A percentile compares a stretch with the other conserved stretches of the same genome.
Evolutionary conservation across 495 filamentous ascomycete genomes (phyloP).

Genomic region (Penicillium nucicola): DNA sequence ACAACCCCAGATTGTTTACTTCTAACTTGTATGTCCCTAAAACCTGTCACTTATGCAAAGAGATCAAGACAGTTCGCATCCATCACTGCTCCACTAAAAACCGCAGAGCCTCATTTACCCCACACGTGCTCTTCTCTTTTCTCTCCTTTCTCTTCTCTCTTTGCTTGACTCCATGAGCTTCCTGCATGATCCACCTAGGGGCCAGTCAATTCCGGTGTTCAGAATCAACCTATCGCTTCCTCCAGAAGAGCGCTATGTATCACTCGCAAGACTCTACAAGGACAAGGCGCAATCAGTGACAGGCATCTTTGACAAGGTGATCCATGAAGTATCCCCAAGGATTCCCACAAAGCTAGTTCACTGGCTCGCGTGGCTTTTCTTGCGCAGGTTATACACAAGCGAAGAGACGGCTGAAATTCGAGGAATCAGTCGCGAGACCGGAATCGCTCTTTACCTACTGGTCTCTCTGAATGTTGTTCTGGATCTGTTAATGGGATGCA

Average conservation of each 20-base stretch:
- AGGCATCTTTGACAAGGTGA: conserved; percentile 47
- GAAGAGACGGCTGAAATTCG: conserved; percentile 62
- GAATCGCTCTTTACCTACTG: conserved; percentile 56
- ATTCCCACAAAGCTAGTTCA: conserved; percentile 28
- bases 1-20: no score
- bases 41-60: no score
- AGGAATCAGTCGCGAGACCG: conserved; percentile 52
- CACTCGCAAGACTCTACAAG: conserved; percentile 43
- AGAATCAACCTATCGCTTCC: conserved; percentile 58
- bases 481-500: conserved; percentile 65
- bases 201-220: conserved; percentile 32
- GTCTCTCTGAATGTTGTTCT: conserved; percentile 61
- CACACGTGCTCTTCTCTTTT: no score
- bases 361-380: conserved; percentile 35
- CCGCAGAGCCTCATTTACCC: no score
- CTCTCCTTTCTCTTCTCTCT: no score
- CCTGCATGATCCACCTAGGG: background rate
- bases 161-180: no score
- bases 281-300: conserved; percentile 37
- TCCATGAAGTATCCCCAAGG: conserved; percentile 21
- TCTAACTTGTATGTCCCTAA: no score
- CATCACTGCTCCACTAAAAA: no score
- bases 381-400: conserved; percentile 46
- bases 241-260: conserved; percentile 52
- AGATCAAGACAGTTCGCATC: no score